These are phyloP conservation scores for Bothriochloa decipiens DNA, from an alignment of 176 grass and related monocot species.

Conservation along the genomic window DNA sequence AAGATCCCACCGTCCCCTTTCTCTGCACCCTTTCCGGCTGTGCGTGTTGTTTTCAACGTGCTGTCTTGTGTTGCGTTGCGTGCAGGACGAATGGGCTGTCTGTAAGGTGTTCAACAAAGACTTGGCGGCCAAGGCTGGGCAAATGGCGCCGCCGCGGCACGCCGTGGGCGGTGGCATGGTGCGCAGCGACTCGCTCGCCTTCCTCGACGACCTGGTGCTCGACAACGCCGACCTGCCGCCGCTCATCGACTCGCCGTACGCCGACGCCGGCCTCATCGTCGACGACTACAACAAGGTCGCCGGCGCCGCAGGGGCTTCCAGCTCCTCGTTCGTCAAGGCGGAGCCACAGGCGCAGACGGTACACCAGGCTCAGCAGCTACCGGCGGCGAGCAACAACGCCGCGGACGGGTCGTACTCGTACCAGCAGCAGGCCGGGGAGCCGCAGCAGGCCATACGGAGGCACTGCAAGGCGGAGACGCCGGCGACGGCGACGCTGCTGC, in stretches of 20 bases:
- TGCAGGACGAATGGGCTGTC: slow-evolving; percentile 89
- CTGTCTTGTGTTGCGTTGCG: slow-evolving; percentile 27
- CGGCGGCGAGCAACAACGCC: background rate
- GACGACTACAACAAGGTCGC: background rate
- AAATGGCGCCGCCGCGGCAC: slow-evolving; percentile 7
- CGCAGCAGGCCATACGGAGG: slow-evolving; percentile 46
- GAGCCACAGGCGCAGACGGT: too few species aligned
- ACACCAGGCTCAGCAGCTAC: too few species aligned
- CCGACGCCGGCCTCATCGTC: background rate
- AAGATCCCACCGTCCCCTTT: background rate
- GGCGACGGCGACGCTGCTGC: background rate
- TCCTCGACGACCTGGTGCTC: slow-evolving; percentile 42
- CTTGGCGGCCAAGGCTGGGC: slow-evolving; percentile 43
- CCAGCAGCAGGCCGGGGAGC: background rate
- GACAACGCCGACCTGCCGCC: slow-evolving; percentile 42
- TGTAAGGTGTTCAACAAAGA: slow-evolving; percentile 72
- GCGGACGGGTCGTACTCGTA: background rate
- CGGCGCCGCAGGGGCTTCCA: background rate
- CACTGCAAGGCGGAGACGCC: slow-evolving; percentile 34
- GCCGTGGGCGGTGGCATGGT: background rate
- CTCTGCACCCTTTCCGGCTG: background rate
- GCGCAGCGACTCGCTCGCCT: slow-evolving; percentile 10
- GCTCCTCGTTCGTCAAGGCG: slow-evolving; percentile 5
- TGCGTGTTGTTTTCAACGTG: slow-evolving; percentile 35
- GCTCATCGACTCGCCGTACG: slow-evolving; percentile 46